Percentiles rank a stretch among this genome's conserved stretches.
phyloP scores from a whole-genome alignment of 2,329 filamentous ascomycete genomes.

The Sclerotinia sclerotiorum region DNA sequence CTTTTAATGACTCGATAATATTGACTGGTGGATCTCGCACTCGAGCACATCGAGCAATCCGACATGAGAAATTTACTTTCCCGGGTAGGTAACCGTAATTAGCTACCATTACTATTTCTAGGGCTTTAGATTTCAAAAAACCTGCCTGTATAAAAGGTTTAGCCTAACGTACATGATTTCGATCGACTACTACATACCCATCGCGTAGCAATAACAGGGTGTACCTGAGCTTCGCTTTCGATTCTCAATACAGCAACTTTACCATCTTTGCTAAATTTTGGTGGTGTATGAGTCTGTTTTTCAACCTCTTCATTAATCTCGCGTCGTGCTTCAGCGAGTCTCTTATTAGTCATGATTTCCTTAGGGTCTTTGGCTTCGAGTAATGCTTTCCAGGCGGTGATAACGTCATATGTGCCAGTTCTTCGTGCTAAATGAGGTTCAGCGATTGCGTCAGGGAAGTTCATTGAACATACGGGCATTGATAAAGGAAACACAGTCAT shows the following conservation, averaged over 20 bases:
- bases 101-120: slow-evolving; percentile 65
- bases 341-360: slow-evolving; percentile 50
- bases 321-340: slow-evolving; percentile 53
- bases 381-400: slow-evolving; percentile 60
- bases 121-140: slow-evolving; percentile 55
- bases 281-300: slow-evolving; percentile 59
- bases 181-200: slow-evolving; percentile 45
- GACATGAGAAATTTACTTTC: slow-evolving; percentile 67
- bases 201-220: slow-evolving; percentile 65
- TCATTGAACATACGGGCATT: slow-evolving; percentile 51
- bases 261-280: slow-evolving; percentile 62
- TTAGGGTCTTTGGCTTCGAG: slow-evolving; percentile 51
- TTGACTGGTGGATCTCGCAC: slow-evolving; percentile 57
- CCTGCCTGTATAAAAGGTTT: slow-evolving; percentile 45
- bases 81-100: slow-evolving; percentile 64
- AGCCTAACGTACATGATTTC: neutral
- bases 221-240: slow-evolving; percentile 59
- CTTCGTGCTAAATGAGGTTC: slow-evolving; percentile 46
- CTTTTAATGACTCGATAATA: slow-evolving; percentile 59
- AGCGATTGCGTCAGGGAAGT: neutral
- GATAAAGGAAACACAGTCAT: slow-evolving; percentile 61
- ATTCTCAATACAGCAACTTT: slow-evolving; percentile 64
- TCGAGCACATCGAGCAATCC: slow-evolving; percentile 57
- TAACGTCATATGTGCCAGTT: slow-evolving; percentile 60
- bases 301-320: slow-evolving; percentile 63